phyloP scores from a whole-genome alignment of 73 alveolate genomes.

The Blepharisma stoltei region DNA sequence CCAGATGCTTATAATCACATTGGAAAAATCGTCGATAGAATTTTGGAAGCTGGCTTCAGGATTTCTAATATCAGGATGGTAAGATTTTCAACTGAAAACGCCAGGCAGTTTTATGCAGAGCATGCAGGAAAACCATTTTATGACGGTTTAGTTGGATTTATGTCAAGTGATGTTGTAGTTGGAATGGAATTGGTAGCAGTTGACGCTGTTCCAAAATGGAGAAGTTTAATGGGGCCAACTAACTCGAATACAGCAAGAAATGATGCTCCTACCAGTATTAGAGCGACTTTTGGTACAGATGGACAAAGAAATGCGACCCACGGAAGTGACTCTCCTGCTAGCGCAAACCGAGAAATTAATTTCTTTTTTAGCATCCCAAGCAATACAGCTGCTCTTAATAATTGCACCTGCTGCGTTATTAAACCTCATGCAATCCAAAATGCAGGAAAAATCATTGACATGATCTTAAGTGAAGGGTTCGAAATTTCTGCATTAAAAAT shows the following conservation, averaged over 20 bases:
- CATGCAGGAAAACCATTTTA: constrained; percentile 88
- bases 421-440: constrained; percentile 90
- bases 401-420: constrained; percentile 88
- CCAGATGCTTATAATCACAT: constrained; percentile 92
- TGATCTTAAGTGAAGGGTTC: constrained; percentile 89
- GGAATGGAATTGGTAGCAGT: constrained; percentile 89
- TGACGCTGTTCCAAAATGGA: constrained; percentile 83
- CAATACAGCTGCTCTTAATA: constrained; percentile 73
- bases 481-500: constrained; percentile 90
- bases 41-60: constrained; percentile 77
- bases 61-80: constrained; percentile 88
- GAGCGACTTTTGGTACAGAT: constrained; percentile 92
- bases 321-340: constrained; percentile 85
- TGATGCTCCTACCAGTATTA: constrained; percentile 81
- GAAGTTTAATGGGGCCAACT: constrained; percentile 90
- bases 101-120: constrained; percentile 69
- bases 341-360: constrained; percentile 84
- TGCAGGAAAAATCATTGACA: constrained; percentile 90
- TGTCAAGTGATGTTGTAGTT: constrained; percentile 85
- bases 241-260: constrained; percentile 79
- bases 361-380: constrained; percentile 68
- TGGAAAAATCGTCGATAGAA: constrained; percentile 83
- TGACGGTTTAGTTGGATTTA: constrained; percentile 69
- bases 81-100: constrained; percentile 69
- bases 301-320: constrained; percentile 91